phyloP scores from a whole-genome alignment of 495 filamentous ascomycete genomes.

The Daldinia grandis region DNA sequence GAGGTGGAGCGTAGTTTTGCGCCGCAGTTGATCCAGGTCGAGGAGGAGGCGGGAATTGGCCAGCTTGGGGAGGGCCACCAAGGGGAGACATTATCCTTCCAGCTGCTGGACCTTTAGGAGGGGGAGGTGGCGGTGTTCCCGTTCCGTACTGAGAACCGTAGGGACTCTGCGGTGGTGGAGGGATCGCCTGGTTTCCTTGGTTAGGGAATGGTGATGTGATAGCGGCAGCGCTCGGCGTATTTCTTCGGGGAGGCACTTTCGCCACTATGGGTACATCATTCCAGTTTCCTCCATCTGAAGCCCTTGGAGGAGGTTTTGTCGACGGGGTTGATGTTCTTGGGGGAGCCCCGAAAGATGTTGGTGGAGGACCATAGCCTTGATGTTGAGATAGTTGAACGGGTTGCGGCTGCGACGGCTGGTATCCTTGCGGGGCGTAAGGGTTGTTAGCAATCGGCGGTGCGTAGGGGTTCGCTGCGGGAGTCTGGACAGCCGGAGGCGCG shows the following conservation, averaged over 20 bases:
- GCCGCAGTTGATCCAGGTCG: constrained; percentile 69
- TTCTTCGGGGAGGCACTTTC: constrained; percentile 73
- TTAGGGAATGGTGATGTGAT: constrained; percentile 74
- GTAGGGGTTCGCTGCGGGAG: constrained; percentile 68
- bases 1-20: constrained; percentile 77
- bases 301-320: constrained; percentile 69
- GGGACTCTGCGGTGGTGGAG: constrained; percentile 59
- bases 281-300: constrained; percentile 79
- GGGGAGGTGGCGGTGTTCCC: constrained; percentile 43
- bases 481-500: constrained; percentile 45
- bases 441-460: constrained; percentile 56
- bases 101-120: constrained; percentile 62
- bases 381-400: constrained; percentile 42
- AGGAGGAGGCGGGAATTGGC: constrained; percentile 56
- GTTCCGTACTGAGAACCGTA: constrained; percentile 38
- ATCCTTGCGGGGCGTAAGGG: constrained; percentile 50
- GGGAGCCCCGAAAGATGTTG: constrained; percentile 50
- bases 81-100: constrained; percentile 64
- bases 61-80: constrained; percentile 57
- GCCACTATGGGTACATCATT: constrained; percentile 93
- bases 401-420: constrained; percentile 44
- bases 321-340: constrained; percentile 66
- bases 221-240: constrained; percentile 70
- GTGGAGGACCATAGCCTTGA: constrained; percentile 49
- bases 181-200: constrained; percentile 60